These are phyloP conservation scores for Fusarium metavorans DNA, from an alignment of 2,329 filamentous ascomycete genomes.

Conservation along the genomic window DNA sequence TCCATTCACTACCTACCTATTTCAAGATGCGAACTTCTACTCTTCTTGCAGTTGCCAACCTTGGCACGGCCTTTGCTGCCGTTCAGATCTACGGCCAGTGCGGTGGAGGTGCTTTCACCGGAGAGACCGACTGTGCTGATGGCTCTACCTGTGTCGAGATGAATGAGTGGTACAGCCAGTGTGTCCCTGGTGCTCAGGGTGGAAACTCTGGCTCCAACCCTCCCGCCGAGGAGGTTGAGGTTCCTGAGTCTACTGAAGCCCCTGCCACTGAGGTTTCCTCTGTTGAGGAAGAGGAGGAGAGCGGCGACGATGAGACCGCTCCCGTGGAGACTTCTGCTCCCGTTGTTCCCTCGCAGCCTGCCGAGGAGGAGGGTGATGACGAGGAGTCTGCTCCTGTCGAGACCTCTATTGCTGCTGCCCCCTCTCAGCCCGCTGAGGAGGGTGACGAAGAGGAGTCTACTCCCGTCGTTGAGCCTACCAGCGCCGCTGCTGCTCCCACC, in stretches of 20 bases:
- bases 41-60: conserved; percentile 36
- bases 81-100: conserved; percentile 36
- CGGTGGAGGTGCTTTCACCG: conserved; percentile 24
- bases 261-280: not conserved
- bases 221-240: conserved; percentile 15
- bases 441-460: not conserved
- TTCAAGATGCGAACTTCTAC: conserved; percentile 28
- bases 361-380: not conserved
- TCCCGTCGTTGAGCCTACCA: conserved; percentile 1
- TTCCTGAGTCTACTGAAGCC: not conserved
- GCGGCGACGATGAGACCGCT: not conserved
- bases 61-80: conserved; percentile 32
- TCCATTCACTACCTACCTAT: not conserved
- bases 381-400: not conserved
- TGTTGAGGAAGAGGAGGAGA: not conserved
- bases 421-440: not conserved
- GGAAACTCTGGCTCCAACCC: not conserved
- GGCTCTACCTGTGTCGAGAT: conserved; percentile 27
- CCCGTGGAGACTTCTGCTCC: not conserved
- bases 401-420: not conserved
- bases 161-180: conserved; percentile 41
- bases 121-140: conserved; percentile 29
- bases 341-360: not conserved
- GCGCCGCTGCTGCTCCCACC: not conserved
- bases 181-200: conserved; percentile 11